These are phyloP conservation scores for Paramecium sexaurelia DNA, from an alignment of 73 alveolate genomes.

Conservation along the genomic window DNA sequence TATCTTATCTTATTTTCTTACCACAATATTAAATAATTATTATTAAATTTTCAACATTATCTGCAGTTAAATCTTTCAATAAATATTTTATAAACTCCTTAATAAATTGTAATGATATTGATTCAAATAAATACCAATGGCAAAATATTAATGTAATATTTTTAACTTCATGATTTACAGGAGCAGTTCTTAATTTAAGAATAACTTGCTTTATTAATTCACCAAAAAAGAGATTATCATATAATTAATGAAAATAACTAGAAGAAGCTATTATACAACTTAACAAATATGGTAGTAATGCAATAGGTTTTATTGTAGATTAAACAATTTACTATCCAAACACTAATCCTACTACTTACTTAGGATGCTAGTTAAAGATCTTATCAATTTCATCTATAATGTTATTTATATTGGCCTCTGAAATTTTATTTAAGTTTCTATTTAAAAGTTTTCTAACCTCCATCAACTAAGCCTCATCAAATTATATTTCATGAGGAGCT, in stretches of 20 bases:
- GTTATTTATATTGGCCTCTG: conserved; percentile 39
- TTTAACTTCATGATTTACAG: not conserved
- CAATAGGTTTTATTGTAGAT: conserved; percentile 4
- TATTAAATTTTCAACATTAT: conserved; percentile 4
- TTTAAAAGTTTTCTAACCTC: not conserved
- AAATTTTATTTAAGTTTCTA: conserved; percentile 27
- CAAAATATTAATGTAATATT: not conserved
- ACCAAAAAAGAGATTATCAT: conserved; percentile 22
- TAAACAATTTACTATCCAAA: not conserved
- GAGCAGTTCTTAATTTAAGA: not conserved
- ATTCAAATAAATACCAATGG: conserved; percentile 51
- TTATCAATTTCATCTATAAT: conserved; percentile 14
- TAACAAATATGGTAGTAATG: not conserved
- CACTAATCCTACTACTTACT: not conserved
- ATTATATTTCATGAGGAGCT: not conserved
- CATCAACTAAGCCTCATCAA: not conserved
- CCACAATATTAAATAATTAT: conserved; percentile 49
- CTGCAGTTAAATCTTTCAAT: not conserved
- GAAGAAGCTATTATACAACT: conserved; percentile 24
- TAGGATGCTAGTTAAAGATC: conserved; percentile 23
- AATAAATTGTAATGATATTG: conserved; percentile 35
- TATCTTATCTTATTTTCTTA: conserved; percentile 33
- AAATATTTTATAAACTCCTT: conserved; percentile 26
- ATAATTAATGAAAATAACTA: conserved; percentile 20
- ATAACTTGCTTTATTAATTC: conserved; percentile 2